Evolutionary conservation across 2,329 filamentous ascomycete genomes (phyloP).

Genomic region (Mariannaea elegans): DNA sequence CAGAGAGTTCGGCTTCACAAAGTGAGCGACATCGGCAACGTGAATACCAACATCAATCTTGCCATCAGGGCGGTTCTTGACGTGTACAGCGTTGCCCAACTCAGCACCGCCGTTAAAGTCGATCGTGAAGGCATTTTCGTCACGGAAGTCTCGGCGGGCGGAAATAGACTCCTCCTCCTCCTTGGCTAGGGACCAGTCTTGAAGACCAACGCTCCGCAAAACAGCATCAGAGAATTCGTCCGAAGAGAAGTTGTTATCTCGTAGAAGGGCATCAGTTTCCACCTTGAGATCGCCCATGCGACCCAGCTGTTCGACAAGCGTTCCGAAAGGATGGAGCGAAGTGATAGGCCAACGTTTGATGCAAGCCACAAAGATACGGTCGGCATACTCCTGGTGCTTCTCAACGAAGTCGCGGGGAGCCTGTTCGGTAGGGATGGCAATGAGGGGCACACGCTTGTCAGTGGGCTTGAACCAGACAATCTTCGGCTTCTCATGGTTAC

Average conservation of each 20-base stretch:
- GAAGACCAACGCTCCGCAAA: slow-evolving; percentile 87
- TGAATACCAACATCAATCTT: slow-evolving; percentile 95
- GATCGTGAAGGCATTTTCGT: slow-evolving; percentile 89
- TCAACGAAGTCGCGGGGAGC: slow-evolving; percentile 98
- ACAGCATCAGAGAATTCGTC: slow-evolving; percentile 99
- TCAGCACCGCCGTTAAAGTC: slow-evolving; percentile 89
- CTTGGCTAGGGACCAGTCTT: slow-evolving; percentile 87
- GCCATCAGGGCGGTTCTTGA: slow-evolving; percentile 84
- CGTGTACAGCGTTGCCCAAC: slow-evolving; percentile 90
- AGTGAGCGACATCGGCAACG: slow-evolving; percentile 94
- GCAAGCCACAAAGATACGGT: slow-evolving; percentile 97
- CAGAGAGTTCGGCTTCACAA: slow-evolving; percentile 94
- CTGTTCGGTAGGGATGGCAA: slow-evolving; percentile 98
- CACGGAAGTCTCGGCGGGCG: slow-evolving; percentile 87
- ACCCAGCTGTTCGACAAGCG: slow-evolving; percentile 94
- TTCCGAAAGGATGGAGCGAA: slow-evolving; percentile 98
- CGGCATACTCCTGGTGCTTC: slow-evolving; percentile 96
- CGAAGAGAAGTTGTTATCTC: slow-evolving; percentile 98
- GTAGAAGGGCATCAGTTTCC: slow-evolving; percentile 94
- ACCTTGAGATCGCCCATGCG: slow-evolving; percentile 98
- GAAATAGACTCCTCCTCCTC: slow-evolving; percentile 80
- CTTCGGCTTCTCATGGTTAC: slow-evolving; percentile 93
- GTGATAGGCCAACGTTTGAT: slow-evolving; percentile 99
- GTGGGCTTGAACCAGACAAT: slow-evolving; percentile 99
- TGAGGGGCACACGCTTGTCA: slow-evolving; percentile 96